Conservation (phyloP, 2,329 filamentous ascomycete genomes). For the Monosporascus cannonballus region DNA sequence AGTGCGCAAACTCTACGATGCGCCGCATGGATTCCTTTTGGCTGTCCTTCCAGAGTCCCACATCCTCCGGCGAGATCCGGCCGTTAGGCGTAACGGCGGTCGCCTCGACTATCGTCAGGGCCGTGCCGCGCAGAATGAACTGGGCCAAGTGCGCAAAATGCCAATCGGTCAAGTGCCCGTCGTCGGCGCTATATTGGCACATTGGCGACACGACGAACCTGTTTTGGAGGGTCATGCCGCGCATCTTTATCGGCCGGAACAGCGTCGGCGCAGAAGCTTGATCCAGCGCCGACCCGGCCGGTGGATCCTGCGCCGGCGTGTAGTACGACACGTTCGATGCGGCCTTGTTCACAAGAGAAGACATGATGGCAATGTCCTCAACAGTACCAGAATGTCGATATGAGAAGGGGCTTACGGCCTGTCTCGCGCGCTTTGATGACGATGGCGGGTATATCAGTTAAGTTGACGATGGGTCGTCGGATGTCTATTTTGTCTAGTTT, state of each 20-base stretch:
- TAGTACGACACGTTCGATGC: constrained; percentile 44
- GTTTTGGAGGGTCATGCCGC: constrained; percentile 47
- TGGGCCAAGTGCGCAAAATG: constrained; percentile 79
- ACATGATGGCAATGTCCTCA: constrained; percentile 10
- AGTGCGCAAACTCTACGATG: constrained; percentile 73
- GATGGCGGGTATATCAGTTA: background rate
- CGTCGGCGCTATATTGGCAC: constrained; percentile 52
- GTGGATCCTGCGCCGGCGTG: constrained; percentile 47
- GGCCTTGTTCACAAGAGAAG: constrained; percentile 25
- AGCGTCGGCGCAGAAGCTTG: constrained; percentile 41
- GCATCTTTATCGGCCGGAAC: constrained; percentile 50
- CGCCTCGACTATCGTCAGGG: constrained; percentile 70
- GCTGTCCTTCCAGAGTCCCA: constrained; percentile 76
- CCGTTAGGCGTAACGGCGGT: constrained; percentile 70
- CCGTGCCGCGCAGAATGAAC: constrained; percentile 69
- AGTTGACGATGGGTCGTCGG: background rate
- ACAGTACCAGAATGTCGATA: background rate
- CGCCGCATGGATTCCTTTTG: constrained; percentile 68
- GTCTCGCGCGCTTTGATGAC: background rate
- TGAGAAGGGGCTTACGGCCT: too few species aligned
- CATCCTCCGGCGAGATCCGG: constrained; percentile 75
- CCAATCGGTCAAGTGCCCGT: constrained; percentile 71
- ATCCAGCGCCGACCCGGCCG: constrained; percentile 42
- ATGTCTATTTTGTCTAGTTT: background rate
- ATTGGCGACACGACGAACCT: constrained; percentile 55